Percentiles rank a stretch among this genome's conserved stretches.
phyloP scores from a whole-genome alignment of 202 grass and related monocot genomes.

The Hordeum pubiflorum region DNA sequence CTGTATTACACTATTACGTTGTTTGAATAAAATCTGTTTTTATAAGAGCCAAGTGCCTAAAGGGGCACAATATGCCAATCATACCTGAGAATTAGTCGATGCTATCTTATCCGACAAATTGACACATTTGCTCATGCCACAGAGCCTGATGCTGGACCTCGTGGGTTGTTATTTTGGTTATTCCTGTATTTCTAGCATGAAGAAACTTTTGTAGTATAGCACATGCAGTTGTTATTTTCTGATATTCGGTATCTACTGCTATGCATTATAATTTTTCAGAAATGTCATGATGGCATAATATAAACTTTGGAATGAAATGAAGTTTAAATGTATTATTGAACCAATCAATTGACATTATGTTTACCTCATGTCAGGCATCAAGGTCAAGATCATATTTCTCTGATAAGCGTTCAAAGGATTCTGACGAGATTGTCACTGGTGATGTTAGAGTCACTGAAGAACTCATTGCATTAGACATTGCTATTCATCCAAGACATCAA shows the following conservation, averaged over 20 bases:
- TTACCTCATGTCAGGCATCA: slow-evolving; percentile 38
- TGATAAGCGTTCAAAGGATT: slow-evolving; percentile 28
- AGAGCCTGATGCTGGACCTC: not conserved
- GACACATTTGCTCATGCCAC: not conserved
- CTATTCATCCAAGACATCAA: slow-evolving; percentile 69
- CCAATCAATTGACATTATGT: not conserved
- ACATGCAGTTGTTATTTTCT: not conserved
- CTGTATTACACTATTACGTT: not conserved
- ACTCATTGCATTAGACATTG: slow-evolving; percentile 47
- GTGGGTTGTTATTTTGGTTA: not conserved
- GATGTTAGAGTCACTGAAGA: slow-evolving; percentile 53
- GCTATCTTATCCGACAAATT: not conserved
- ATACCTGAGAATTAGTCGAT: not conserved
- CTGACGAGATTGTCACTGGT: slow-evolving; percentile 30
- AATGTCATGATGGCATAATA: not conserved
- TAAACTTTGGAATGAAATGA: not conserved
- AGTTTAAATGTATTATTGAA: not conserved
- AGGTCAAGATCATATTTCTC: slow-evolving; percentile 30
- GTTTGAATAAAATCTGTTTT: not conserved
- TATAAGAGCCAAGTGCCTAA: not conserved
- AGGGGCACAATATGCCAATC: not conserved
- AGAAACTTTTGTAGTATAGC: not conserved
- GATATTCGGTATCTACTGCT: not conserved
- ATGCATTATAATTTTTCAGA: not conserved
- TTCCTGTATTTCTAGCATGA: not conserved